These are phyloP conservation scores for Populus davidiana DNA, from an alignment of 345 rosid species.

Conservation along the genomic window DNA sequence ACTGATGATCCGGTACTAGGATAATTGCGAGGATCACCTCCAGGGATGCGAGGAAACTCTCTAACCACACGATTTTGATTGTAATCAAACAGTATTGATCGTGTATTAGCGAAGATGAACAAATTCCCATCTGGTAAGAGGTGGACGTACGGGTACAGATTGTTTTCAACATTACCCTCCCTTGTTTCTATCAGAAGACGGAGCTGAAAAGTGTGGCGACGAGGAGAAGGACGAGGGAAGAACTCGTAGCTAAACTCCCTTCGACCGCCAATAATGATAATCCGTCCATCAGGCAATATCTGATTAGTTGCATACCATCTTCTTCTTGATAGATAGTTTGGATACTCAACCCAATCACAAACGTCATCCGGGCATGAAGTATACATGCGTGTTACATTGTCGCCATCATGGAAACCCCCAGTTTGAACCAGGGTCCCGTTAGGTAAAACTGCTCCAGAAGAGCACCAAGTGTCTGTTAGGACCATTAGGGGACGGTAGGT, in stretches of 20 bases:
- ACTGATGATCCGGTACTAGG: constrained; percentile 88
- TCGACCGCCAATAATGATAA: constrained; percentile 72
- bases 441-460: constrained; percentile 65
- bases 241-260: constrained; percentile 65
- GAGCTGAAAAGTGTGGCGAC: constrained; percentile 21
- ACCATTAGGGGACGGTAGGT: constrained; percentile 57
- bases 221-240: constrained; percentile 31
- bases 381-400: constrained; percentile 49
- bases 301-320: constrained; percentile 87
- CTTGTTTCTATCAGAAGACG: constrained; percentile 48
- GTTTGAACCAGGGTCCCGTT: constrained; percentile 72
- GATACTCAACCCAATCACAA: constrained; percentile 75
- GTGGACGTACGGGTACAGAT: constrained; percentile 79
- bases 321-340: constrained; percentile 39
- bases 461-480: constrained; percentile 81
- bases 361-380: constrained; percentile 39
- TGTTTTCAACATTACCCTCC: constrained; percentile 57
- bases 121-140: constrained; percentile 83
- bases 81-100: constrained; percentile 64
- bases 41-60: constrained; percentile 57
- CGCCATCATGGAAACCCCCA: constrained; percentile 79
- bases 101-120: constrained; percentile 74
- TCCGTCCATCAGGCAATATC: constrained; percentile 64
- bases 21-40: constrained; percentile 64
- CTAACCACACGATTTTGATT: constrained; percentile 40